Conservation (phyloP, 2,329 filamentous ascomycete genomes). For the Aureobasidium subglaciale region DNA sequence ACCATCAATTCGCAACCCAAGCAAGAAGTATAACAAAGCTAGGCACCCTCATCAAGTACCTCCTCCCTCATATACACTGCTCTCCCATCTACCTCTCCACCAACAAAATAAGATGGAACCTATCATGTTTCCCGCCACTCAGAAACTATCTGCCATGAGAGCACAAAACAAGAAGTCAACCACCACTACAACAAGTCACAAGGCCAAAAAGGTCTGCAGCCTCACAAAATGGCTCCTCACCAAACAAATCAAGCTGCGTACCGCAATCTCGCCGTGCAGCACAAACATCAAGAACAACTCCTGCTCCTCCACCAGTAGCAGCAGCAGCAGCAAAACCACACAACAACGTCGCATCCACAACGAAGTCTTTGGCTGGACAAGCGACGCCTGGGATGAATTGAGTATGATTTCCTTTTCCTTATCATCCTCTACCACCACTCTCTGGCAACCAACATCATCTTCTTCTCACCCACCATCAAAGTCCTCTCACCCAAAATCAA, state of each 20-base stretch:
- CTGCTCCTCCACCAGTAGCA: not conserved
- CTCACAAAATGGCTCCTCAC: not conserved
- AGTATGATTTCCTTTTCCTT: not conserved
- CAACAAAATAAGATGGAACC: not conserved
- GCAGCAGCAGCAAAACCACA: not conserved
- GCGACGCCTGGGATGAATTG: not conserved
- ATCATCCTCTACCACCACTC: not conserved
- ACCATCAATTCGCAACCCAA: not conserved
- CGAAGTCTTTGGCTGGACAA: constrained; percentile 8
- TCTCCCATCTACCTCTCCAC: not conserved
- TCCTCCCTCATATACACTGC: not conserved
- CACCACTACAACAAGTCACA: too few species aligned
- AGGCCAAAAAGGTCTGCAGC: not conserved
- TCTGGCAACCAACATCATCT: not conserved
- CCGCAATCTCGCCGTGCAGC: not conserved
- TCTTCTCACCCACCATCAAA: not conserved
- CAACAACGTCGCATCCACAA: constrained; percentile 9
- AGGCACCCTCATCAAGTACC: not conserved
- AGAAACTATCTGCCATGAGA: too few species aligned
- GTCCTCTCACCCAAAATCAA: not conserved
- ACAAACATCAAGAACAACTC: not conserved
- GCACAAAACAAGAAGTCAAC: too few species aligned
- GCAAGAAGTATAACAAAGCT: not conserved
- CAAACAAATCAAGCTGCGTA: not conserved
- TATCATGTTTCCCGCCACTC: not conserved